phyloP scores from a whole-genome alignment of 352 stramenopile genomes.

The Phytophthora ramorum region DNA sequence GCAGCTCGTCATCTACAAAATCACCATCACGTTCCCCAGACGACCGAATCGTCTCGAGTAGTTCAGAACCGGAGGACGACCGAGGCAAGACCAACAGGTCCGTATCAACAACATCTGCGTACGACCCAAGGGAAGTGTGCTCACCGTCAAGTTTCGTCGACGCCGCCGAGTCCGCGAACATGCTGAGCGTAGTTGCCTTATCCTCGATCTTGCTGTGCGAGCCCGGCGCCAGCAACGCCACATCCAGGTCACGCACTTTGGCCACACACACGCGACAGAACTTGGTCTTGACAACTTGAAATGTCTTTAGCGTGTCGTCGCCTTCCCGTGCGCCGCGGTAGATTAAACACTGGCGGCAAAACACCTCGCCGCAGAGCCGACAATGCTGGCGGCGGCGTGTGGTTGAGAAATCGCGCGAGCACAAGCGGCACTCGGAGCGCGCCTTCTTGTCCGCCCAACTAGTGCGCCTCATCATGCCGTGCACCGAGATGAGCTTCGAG shows the following conservation, averaged over 20 bases:
- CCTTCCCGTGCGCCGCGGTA: slow-evolving; percentile 41
- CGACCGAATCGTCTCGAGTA: slow-evolving; percentile 38
- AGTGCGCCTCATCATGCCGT: slow-evolving; percentile 44
- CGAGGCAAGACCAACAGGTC: slow-evolving; percentile 12
- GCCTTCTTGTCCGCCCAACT: slow-evolving; percentile 61
- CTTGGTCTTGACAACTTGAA: slow-evolving; percentile 61
- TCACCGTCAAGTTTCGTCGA: slow-evolving; percentile 38
- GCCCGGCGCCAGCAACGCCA: slow-evolving; percentile 28
- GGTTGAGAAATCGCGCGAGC: slow-evolving; percentile 56
- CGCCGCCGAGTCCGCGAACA: slow-evolving; percentile 26
- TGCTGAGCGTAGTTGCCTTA: slow-evolving; percentile 2
- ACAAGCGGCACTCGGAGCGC: slow-evolving; percentile 59
- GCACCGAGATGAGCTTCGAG: slow-evolving; percentile 57
- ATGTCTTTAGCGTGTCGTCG: slow-evolving; percentile 27
- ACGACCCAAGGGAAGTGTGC: slow-evolving; percentile 20
- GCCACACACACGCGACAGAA: slow-evolving; percentile 65
- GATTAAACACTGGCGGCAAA: slow-evolving; percentile 69
- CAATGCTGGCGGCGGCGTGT: slow-evolving; percentile 75
- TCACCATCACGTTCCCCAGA: slow-evolving; percentile 26
- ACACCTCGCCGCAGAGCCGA: slow-evolving; percentile 77
- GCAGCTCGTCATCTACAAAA: slow-evolving; percentile 29
- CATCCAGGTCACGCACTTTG: slow-evolving; percentile 48
- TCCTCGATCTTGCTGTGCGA: slow-evolving; percentile 10
- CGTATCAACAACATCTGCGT: slow-evolving; percentile 11
- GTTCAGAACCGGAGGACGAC: slow-evolving; percentile 37